Percentiles rank a stretch among this genome's conserved stretches.
These are phyloP conservation scores for Mrakia blollopis DNA, from an alignment of 768 basidiomycete genomes.

Conservation along the genomic window DNA sequence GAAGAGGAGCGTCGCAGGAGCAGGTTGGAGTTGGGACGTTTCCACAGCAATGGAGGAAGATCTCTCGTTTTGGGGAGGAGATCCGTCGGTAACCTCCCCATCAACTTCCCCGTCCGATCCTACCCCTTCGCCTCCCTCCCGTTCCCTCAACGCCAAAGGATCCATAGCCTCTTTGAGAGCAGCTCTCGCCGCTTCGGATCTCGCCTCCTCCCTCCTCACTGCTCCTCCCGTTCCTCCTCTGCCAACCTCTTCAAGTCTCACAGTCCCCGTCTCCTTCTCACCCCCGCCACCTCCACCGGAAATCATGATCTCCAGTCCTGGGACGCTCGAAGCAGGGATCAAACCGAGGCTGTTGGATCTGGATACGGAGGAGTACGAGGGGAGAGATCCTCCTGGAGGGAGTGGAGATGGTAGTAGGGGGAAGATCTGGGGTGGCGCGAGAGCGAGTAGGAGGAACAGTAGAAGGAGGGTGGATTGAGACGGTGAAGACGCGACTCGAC, in stretches of 20 bases:
- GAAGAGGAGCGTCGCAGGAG: conserved; percentile 4
- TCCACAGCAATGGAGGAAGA: conserved; percentile 12
- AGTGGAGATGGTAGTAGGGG: not conserved
- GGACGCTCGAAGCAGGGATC: conserved; percentile 2
- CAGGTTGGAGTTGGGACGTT: conserved; percentile 3
- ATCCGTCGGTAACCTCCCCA: not conserved
- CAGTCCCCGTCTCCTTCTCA: not conserved
- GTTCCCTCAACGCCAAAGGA: not conserved
- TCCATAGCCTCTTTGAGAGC: not conserved
- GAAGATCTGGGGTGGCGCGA: not conserved
- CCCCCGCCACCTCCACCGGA: not conserved
- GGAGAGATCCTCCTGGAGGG: not conserved
- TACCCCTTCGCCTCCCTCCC: not conserved
- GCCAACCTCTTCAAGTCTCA: not conserved
- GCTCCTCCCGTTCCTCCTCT: not conserved
- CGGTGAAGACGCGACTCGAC: too few species aligned
- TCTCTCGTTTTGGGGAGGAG: conserved; percentile 5
- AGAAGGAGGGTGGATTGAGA: not conserved
- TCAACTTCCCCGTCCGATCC: not conserved
- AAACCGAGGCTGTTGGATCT: not conserved
- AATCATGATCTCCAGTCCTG: conserved; percentile 3
- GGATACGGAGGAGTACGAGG: not conserved
- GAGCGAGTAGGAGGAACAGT: not conserved
- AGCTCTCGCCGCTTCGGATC: not conserved
- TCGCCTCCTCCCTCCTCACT: not conserved